These are phyloP conservation scores for Fusarium continuum DNA, from an alignment of 2,329 filamentous ascomycete genomes.

Conservation along the genomic window DNA sequence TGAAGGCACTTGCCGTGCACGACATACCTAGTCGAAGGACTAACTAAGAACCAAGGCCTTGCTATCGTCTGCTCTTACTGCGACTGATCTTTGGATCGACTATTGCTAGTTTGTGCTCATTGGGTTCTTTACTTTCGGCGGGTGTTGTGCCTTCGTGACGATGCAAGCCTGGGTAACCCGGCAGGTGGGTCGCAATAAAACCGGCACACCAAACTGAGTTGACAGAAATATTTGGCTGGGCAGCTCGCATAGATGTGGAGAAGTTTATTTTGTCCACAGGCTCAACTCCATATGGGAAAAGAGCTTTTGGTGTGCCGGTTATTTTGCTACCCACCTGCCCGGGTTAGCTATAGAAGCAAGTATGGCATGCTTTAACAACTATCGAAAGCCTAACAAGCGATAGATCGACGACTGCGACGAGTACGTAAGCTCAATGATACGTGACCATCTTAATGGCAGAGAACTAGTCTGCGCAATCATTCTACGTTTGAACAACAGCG, in stretches of 20 bases:
- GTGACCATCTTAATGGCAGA: background rate
- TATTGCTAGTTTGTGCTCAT: slow-evolving; percentile 3
- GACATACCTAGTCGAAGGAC: slow-evolving; percentile 19
- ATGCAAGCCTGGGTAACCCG: slow-evolving; percentile 26
- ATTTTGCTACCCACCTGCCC: too few relatives aligned
- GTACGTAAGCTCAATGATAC: background rate
- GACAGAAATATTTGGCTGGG: too few relatives aligned
- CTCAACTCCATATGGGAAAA: too few relatives aligned
- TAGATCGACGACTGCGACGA: background rate
- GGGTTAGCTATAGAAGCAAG: slow-evolving; percentile 9
- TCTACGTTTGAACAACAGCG: background rate
- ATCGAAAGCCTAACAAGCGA: background rate
- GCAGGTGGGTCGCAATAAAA: too few relatives aligned
- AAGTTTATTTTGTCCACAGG: too few relatives aligned
- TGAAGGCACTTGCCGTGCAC: slow-evolving; percentile 30
- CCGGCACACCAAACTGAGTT: too few relatives aligned
- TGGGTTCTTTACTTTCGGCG: background rate
- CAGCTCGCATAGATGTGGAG: too few relatives aligned
- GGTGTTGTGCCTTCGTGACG: slow-evolving; percentile 1
- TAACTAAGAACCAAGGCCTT: slow-evolving; percentile 21
- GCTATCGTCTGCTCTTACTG: slow-evolving; percentile 3
- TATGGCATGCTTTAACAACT: slow-evolving; percentile 7
- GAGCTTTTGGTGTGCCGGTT: too few relatives aligned
- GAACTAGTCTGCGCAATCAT: background rate
- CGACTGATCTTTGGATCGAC: slow-evolving; percentile 18